Evolutionary conservation across 2,329 filamentous ascomycete species (phyloP), one percentile per base, ranked within the genome.

Genomic region (Leptographium galeiforme): DNA sequence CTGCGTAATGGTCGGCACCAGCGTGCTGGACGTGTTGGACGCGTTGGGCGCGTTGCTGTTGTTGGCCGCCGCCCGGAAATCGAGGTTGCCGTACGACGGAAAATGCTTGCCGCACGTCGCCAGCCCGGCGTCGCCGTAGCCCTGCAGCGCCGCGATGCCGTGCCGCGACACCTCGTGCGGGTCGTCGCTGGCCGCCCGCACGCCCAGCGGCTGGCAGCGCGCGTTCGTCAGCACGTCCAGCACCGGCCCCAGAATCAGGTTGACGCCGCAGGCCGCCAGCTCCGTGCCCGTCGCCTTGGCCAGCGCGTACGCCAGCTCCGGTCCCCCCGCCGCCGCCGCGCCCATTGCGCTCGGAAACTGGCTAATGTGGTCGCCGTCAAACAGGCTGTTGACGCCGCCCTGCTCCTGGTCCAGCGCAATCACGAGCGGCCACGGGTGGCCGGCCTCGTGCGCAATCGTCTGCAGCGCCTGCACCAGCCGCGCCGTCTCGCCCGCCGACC

Each of bases 301-400:
- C 53, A 97, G 82, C 60, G 91, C 85, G 64, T 91, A 95, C 7
- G 91, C 88, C 53, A 97, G 73, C 12, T 93, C 82, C 39, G 83
- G 84, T 12, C 85, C 90, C 30, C 90, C 89, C 6, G 90, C 89
- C 25, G 93, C 93, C n/a, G 91, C 89, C 56, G 96, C 78, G 13
- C 90, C 91, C 91, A 98, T 97, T 57, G 91, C 87, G 63, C 90
- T 95, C 10, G 93, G 93, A 61, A 95, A 98, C 66, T 97, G 93
- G 59, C 89, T 89, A 60, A 97, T 91, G 65, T 90, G 93, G 63
- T 93, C 88, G 61, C 95, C 89, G 66, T 97, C 91, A 63, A 94
- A 96, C 2, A 97, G 77, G 69, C 89, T 95, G 71, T 96, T 97
- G 66, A 96, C 91, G 4, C 91, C 90, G 58, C 93, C 93, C 80